These are phyloP conservation scores for Cordia subcordata DNA, from an alignment of 257 asterid genomes.

Conservation along the genomic window DNA sequence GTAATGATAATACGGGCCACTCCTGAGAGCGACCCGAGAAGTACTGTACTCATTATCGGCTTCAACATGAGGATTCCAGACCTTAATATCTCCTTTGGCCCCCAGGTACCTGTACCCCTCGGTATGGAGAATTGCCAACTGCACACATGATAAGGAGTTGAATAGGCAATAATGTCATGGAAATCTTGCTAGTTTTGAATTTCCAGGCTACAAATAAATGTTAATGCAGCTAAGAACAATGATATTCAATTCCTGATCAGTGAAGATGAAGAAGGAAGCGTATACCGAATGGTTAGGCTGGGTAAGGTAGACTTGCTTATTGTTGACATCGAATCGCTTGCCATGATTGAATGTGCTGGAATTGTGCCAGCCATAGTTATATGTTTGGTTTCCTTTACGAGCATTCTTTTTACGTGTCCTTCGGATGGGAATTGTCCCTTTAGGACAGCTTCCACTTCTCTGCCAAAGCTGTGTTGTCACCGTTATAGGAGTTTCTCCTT, in stretches of 20 bases:
- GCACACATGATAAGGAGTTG: background rate
- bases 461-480: conserved; percentile 62
- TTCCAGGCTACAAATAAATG: no score
- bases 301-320: no score
- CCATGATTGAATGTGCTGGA: no score
- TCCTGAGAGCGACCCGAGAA: conserved; percentile 44
- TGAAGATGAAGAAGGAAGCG: no score
- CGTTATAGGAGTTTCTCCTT: conserved; percentile 28
- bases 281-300: no score
- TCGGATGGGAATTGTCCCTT: conserved; percentile 67
- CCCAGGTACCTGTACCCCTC: conserved; percentile 57
- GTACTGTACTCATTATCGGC: conserved; percentile 60
- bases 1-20: conserved; percentile 33
- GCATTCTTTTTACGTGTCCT: conserved; percentile 63
- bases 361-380: no score
- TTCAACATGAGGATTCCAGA: conserved; percentile 53
- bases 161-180: background rate
- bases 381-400: conserved; percentile 53
- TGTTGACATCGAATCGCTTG: no score
- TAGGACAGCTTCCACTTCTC: conserved; percentile 64
- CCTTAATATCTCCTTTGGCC: conserved; percentile 56
- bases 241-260: no score
- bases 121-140: conserved; percentile 51
- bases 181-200: no score
- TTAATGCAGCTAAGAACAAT: no score